Percentiles rank a stretch among this genome's conserved stretches.
These are phyloP conservation scores for Nakazawaea wyomingensis DNA, from an alignment of 805 yeast species.

Conservation along the genomic window DNA sequence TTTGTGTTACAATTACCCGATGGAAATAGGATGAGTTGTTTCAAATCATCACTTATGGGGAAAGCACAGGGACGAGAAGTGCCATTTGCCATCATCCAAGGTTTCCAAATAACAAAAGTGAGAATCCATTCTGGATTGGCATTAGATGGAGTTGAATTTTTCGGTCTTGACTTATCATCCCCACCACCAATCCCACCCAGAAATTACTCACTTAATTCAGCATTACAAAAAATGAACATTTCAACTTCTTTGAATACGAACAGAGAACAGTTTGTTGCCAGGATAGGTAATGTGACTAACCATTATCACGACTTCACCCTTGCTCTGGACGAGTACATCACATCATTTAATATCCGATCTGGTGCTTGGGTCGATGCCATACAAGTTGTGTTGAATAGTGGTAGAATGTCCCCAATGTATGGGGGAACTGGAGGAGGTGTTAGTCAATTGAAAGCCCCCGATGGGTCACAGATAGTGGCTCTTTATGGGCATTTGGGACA, in stretches of 20 bases:
- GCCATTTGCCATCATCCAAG: constrained; percentile 29
- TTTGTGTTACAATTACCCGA: constrained; percentile 14
- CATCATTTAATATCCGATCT: constrained; percentile 57
- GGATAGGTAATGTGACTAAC: constrained; percentile 49
- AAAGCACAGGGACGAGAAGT: constrained; percentile 18
- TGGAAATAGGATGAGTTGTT: constrained; percentile 4
- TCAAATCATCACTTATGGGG: constrained; percentile 18
- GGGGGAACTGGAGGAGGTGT: constrained; percentile 71
- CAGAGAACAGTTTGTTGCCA: constrained; percentile 13
- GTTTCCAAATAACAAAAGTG: constrained; percentile 39
- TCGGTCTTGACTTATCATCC: constrained; percentile 21
- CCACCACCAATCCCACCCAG: constrained; percentile 44
- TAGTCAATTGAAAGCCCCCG: constrained; percentile 58
- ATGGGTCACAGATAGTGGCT: constrained; percentile 58
- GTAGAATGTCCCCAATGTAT: constrained; percentile 47
- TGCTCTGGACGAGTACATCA: constrained; percentile 52
- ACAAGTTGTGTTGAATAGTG: constrained; percentile 59
- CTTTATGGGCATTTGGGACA: constrained; percentile 60
- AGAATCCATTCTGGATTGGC: constrained; percentile 73
- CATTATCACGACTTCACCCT: constrained; percentile 53
- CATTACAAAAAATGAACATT: constrained; percentile 2
- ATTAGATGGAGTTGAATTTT: constrained; percentile 73
- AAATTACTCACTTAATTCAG: constrained; percentile 25
- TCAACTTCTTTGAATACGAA: neutral
- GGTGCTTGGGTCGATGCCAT: constrained; percentile 92